Evolutionary conservation across 768 basidiomycete species (phyloP).

Genomic region (Cyathus striatus): DNA sequence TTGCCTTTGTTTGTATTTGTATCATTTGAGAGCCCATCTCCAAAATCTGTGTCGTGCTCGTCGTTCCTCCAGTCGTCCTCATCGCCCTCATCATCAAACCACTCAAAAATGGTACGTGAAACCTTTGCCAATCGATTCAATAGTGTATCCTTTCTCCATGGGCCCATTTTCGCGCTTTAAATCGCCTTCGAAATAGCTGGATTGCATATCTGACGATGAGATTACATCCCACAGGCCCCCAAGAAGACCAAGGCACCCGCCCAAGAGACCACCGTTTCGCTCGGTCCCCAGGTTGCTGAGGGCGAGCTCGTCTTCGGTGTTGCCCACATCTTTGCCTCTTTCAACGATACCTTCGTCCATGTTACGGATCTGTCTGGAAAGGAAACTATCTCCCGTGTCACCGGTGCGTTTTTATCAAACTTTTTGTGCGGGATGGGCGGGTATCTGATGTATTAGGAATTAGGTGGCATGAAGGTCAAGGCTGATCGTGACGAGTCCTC

Average conservation of each 20-base stretch:
- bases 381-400: slow-evolving; percentile 98
- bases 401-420: slow-evolving; percentile 50
- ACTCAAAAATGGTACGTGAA: slow-evolving; percentile 35
- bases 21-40: not conserved
- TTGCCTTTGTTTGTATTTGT: not conserved
- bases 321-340: slow-evolving; percentile 98
- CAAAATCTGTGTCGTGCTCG: slow-evolving; percentile 11
- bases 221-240: slow-evolving; percentile 63
- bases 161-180: slow-evolving; percentile 4
- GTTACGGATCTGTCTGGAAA: slow-evolving; percentile 98
- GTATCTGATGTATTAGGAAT: not conserved
- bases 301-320: slow-evolving; percentile 98
- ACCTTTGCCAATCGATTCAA: too few species aligned
- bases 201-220: slow-evolving; percentile 44
- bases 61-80: slow-evolving; percentile 25
- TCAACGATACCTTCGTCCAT: slow-evolving; percentile 99
- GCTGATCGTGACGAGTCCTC: slow-evolving; percentile 99
- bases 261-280: slow-evolving; percentile 81
- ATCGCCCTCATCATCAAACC: slow-evolving; percentile 22
- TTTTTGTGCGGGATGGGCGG: not conserved
- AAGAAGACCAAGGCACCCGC: slow-evolving; percentile 76
- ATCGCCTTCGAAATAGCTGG: slow-evolving; percentile 30
- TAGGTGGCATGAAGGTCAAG: slow-evolving; percentile 99
- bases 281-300: slow-evolving; percentile 94
- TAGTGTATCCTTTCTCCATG: too few species aligned